Conservation (phyloP, 106 monocot species). For the Dendrobium catenatum region DNA sequence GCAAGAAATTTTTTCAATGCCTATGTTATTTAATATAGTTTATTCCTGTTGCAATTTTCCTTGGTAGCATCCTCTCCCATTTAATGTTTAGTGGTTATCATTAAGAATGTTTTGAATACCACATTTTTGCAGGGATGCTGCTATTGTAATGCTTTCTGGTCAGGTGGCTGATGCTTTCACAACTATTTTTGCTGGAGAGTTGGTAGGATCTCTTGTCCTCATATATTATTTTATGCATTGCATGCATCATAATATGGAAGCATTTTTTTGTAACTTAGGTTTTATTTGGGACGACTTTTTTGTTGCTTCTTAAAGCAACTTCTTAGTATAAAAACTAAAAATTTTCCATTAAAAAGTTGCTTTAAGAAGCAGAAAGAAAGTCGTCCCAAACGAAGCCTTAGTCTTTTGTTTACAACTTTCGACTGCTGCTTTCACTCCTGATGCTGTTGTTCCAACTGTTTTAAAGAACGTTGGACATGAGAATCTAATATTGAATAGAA, state of each 20-base stretch:
- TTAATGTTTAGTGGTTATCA: neutral
- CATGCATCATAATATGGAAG: neutral
- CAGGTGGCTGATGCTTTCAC: constrained; percentile 84
- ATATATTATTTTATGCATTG: neutral
- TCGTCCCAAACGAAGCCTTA: too few species aligned
- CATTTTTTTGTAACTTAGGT: neutral
- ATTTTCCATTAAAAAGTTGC: too few species aligned
- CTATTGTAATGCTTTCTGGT: constrained; percentile 89
- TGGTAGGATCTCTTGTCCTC: constrained; percentile 33
- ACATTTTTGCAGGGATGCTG: constrained; percentile 52
- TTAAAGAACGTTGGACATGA: neutral
- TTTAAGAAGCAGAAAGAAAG: too few species aligned
- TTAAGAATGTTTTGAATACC: neutral
- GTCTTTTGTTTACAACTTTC: neutral
- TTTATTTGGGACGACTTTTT: too few species aligned
- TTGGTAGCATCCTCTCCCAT: neutral
- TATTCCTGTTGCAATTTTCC: neutral
- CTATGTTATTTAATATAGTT: neutral
- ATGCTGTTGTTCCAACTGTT: neutral
- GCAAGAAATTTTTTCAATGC: neutral
- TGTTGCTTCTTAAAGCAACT: too few species aligned
- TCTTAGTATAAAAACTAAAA: too few species aligned
- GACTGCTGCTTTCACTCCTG: neutral
- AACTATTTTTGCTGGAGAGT: constrained; percentile 78
- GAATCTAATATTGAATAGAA: neutral